Base-by-base conservation (phyloP, 768 basidiomycete genomes). In the Hypsizygus marmoreus region DNA sequence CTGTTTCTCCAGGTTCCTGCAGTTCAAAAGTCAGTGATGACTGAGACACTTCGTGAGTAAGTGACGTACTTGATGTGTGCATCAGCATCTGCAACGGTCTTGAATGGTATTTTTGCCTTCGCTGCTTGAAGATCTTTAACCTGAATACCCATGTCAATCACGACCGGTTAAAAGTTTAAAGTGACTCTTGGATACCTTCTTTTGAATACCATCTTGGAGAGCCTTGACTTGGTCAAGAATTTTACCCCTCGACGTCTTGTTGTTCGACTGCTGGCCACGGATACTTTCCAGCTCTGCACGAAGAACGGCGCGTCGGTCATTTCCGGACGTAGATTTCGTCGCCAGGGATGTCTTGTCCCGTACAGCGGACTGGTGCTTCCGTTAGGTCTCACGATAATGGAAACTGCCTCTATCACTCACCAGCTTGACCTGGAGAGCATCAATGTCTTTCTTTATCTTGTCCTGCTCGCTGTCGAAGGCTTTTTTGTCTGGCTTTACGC, bases 401-500 rank as follows among this genome's bases (percentile, higher is more conserved):
- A 32, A 31, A 36, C 16, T 24, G 23, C 37, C 40, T 16, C 24
- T 14, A 17, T 35, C n/a, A 79, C 91, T 62, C 57, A 92, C 95
- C 49, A 94, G 68, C 66, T 91, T 87, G 16, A 66, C 67, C 67
- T 97, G 91, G 38, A 93, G 66, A 36, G 70, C 75, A 49, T 95
- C 94, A 58, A 97, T 95, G 60, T 94, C 88, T 19, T 75, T 69
- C 67, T 88, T 92, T 54, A 95, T 71, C 59, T 68, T 81, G 42
- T 88, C 84, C 68, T 95, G 91, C 70, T 97, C 93, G 7, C 75
- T 77, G 42, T 97, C 90, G 64, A 88, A 88, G n/a, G 67, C 71
- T 37, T 76, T 77, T 69, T 92, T 93, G 78, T 97, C 94, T 24
- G 95, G 95, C 63, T 75, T 89, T 33, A 79, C 83, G 35, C 73